Conservation (phyloP, 2,329 filamentous ascomycete genomes). For the Ustulina deusta region DNA sequence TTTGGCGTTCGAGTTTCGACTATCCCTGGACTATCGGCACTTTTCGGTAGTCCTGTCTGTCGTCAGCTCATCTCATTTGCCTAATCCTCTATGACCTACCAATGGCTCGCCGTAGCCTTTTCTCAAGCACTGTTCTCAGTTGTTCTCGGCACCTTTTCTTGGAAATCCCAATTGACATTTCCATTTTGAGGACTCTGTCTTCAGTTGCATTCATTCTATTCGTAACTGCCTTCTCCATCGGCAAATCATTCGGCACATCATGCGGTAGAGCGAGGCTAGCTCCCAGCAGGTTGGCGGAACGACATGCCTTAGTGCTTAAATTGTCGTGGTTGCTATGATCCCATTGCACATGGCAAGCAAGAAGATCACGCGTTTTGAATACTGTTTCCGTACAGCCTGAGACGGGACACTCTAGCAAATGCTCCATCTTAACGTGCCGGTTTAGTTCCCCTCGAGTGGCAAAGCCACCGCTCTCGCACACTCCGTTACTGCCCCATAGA, state of each 20-base stretch:
- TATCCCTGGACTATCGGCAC: slow-evolving; percentile 52
- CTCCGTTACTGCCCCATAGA: slow-evolving; percentile 53
- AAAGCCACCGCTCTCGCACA: slow-evolving; percentile 54
- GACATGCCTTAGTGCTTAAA: slow-evolving; percentile 30
- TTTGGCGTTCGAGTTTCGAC: slow-evolving; percentile 47
- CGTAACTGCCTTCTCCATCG: neutral
- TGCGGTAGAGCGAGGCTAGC: slow-evolving; percentile 1
- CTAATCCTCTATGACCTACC: slow-evolving; percentile 39
- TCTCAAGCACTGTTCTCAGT: slow-evolving; percentile 53
- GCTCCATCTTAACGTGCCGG: slow-evolving; percentile 59
- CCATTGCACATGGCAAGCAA: slow-evolving; percentile 55
- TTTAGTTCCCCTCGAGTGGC: slow-evolving; percentile 54
- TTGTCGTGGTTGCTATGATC: slow-evolving; percentile 49
- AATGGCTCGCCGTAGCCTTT: slow-evolving; percentile 48
- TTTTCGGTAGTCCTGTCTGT: slow-evolving; percentile 45
- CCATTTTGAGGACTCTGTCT: slow-evolving; percentile 47
- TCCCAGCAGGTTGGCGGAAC: slow-evolving; percentile 40
- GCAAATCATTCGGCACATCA: neutral
- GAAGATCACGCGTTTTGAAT: slow-evolving; percentile 52
- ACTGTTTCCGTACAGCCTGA: slow-evolving; percentile 54
- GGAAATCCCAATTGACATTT: slow-evolving; percentile 48
- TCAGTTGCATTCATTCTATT: slow-evolving; percentile 29
- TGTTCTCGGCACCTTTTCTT: slow-evolving; percentile 55
- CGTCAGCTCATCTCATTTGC: neutral
- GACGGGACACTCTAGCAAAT: slow-evolving; percentile 58